These are phyloP conservation scores for Talaromyces sp. DNA, from an alignment of 2,329 filamentous ascomycete genomes.

Conservation along the genomic window DNA sequence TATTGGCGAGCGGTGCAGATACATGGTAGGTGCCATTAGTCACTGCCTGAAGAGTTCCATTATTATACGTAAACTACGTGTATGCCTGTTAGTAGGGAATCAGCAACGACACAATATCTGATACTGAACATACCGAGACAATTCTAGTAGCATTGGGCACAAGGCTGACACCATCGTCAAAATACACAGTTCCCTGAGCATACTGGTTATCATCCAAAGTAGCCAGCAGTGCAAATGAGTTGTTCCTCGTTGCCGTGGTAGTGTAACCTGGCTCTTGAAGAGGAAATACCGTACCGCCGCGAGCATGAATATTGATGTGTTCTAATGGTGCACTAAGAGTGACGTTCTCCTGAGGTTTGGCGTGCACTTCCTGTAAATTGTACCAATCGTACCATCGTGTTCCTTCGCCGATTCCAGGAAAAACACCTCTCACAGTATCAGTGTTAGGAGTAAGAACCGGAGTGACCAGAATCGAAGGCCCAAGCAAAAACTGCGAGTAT, in stretches of 20 bases:
- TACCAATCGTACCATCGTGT: constrained; percentile 71
- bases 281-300: not conserved
- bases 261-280: not conserved
- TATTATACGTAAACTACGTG: not conserved
- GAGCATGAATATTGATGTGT: not conserved
- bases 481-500: constrained; percentile 63
- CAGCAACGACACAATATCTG: not conserved
- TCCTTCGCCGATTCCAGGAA: constrained; percentile 62
- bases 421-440: constrained; percentile 60
- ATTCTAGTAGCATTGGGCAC: not conserved
- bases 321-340: not conserved
- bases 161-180: not conserved
- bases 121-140: not conserved
- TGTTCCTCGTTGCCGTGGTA: not conserved
- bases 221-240: not conserved
- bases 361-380: not conserved
- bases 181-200: not conserved
- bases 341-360: not conserved
- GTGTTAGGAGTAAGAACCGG: not conserved
- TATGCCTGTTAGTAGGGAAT: not conserved
- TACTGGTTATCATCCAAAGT: not conserved
- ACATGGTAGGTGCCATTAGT: not conserved
- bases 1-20: not conserved
- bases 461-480: not conserved
- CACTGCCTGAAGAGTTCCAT: not conserved